These are phyloP conservation scores for Tolypocladium cylindrosporum DNA, from an alignment of 2,329 filamentous ascomycete species.

Conservation along the genomic window DNA sequence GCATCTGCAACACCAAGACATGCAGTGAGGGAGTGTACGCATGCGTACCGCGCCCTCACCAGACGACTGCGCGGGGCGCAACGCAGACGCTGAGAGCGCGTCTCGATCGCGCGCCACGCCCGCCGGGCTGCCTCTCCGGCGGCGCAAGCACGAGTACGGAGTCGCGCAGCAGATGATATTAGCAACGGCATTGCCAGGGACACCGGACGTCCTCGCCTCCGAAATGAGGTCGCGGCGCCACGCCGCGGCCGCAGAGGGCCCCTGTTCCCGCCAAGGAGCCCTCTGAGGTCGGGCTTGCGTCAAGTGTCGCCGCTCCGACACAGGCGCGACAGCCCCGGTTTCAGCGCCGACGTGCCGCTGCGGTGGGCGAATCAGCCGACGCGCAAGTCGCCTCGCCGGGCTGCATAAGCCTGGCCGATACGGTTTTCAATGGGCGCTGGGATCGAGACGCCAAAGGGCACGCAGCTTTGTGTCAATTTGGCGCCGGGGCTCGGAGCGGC, in stretches of 20 bases:
- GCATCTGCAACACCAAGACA: background rate
- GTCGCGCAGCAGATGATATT: too few relatives aligned
- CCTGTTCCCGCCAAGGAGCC: background rate
- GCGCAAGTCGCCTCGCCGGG: background rate
- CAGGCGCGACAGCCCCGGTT: conserved; percentile 21
- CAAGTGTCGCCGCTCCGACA: conserved; percentile 18
- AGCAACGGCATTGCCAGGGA: background rate
- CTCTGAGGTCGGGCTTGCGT: conserved; percentile 12
- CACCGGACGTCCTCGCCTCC: background rate
- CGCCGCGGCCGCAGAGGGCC: background rate
- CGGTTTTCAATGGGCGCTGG: background rate
- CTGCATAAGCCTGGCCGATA: background rate
- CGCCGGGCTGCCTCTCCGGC: background rate
- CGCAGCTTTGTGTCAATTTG: background rate
- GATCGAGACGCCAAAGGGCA: background rate
- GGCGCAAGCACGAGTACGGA: too few relatives aligned
- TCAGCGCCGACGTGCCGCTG: conserved; percentile 10
- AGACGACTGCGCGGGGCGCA: background rate
- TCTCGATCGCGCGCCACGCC: background rate
- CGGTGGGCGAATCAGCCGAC: background rate
- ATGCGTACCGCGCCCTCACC: background rate
- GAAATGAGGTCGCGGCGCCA: conserved; percentile 4
- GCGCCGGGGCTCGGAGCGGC: background rate
- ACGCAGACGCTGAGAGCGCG: background rate
- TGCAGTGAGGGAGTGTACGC: too few relatives aligned